Evolutionary conservation across 2,329 filamentous ascomycete species (phyloP).

Genomic region (Hypoxylon sp.): DNA sequence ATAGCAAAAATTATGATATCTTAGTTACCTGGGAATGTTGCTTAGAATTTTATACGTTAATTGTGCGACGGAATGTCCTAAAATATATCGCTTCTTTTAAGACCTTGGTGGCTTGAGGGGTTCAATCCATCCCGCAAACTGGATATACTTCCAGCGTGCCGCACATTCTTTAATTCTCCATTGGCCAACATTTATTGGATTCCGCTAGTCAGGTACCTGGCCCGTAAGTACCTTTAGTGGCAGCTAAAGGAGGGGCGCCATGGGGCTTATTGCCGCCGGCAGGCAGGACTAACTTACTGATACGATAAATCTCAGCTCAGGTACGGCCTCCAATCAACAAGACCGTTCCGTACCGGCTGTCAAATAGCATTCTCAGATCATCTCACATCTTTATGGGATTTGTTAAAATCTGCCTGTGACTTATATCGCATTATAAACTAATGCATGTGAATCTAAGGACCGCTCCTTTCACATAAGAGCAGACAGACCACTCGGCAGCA

Average conservation of each 20-base stretch:
- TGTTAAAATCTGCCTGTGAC: slow-evolving; percentile 12
- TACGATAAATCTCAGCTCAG: slow-evolving; percentile 33
- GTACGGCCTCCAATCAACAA: slow-evolving; percentile 35
- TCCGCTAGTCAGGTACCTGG: slow-evolving; percentile 28
- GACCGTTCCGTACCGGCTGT: neutral
- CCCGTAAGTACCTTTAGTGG: slow-evolving; percentile 24
- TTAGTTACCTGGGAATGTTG: neutral
- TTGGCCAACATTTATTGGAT: slow-evolving; percentile 26
- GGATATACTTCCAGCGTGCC: slow-evolving; percentile 19
- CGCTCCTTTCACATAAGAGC: neutral
- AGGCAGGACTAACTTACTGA: slow-evolving; percentile 13
- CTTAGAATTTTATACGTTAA: neutral
- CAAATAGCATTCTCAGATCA: slow-evolving; percentile 17
- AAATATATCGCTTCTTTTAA: neutral
- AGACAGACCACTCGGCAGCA: neutral
- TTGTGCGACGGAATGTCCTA: slow-evolving; percentile 1
- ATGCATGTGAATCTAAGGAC: slow-evolving; percentile 21
- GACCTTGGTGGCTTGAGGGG: slow-evolving; percentile 16
- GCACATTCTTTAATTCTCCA: slow-evolving; percentile 17
- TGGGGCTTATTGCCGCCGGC: slow-evolving; percentile 32
- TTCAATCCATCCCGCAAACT: slow-evolving; percentile 5
- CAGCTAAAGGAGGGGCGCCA: slow-evolving; percentile 23
- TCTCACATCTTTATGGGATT: slow-evolving; percentile 15
- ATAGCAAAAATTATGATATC: no score
- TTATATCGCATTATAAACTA: slow-evolving; percentile 8